Base-by-base conservation (phyloP, 202 grass and related monocot species). In the Setaria viridis region DNA sequence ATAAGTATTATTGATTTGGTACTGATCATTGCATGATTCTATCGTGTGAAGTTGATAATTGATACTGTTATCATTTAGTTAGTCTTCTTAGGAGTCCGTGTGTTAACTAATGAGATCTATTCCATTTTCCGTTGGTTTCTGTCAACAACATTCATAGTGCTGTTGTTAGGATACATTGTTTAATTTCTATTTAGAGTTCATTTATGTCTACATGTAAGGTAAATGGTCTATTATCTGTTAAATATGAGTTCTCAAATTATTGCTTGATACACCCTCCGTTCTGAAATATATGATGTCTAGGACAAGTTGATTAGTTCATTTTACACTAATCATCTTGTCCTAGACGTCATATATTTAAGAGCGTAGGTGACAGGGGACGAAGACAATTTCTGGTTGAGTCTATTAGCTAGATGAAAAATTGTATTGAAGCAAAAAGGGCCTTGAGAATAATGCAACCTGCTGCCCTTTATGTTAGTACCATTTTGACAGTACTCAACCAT, bases 121-220 rank as follows among this genome's bases (percentile, higher is more conserved):
- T 87, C 14, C 20, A 37, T 87, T 55, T 65, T 41, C 2, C 9
- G 25, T 84, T 86, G 54, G 15, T 82, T 88, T 76, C 16, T 42
- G 9, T 60, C 68, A 42, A 53, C 32, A 37, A 64, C 15, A 50
- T 66, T 65, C 5, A 4, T 45, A 35, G 19, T 74, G 39, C 25
- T 70, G 16, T 67, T 62, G 41, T 54, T 74, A 60, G 42, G 16
- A 30, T 83, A 39, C 54, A 75, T 73, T 9, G 7, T 76, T 33
- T 75, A 63, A 39, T 78, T 19, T 14, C 5, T 81, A 25, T 39
- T 14, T 42, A 47, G 39, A 57, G 25, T 34, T 70, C 11, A 16
- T 72, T 62, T 60, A 30, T 59, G 21, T 34, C 33, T 82, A 72
- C 34, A 67, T 67, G 47, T 74, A 20, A 51, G 63, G 43, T 70